Conservation (phyloP, 2,329 filamentous ascomycete species). For the Fusarium sp. region DNA sequence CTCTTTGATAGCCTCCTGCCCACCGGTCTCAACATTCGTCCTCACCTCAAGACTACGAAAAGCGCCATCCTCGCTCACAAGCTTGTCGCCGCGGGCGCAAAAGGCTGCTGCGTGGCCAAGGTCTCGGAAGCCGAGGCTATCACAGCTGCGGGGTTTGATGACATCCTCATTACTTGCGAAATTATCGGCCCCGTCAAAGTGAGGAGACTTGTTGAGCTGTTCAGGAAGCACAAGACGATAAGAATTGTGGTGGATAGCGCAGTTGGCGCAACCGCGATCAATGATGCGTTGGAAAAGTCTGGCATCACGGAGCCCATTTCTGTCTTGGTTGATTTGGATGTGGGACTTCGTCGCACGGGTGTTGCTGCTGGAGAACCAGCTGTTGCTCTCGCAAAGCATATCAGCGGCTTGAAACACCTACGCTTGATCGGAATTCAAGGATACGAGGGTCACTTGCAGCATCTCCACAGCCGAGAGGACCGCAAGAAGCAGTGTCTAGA, state of each 20-base stretch:
- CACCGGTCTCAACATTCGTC: conserved; percentile 50
- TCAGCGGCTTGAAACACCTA: conserved; percentile 8
- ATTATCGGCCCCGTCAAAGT: conserved; percentile 27
- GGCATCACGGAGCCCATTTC: conserved; percentile 9
- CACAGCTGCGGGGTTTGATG: conserved; percentile 23
- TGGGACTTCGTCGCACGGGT: conserved; percentile 27
- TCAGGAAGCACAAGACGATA: conserved; percentile 7
- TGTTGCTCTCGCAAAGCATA: conserved; percentile 12
- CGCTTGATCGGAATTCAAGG: conserved; percentile 32
- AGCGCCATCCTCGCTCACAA: conserved; percentile 22
- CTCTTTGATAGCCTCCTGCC: conserved; percentile 59
- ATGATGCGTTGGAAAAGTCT: conserved; percentile 11
- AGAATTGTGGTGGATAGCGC: conserved; percentile 28
- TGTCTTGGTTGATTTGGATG: conserved; percentile 30
- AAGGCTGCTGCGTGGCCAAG: conserved; percentile 33
- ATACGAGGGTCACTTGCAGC: conserved; percentile 34
- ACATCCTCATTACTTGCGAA: conserved; percentile 37
- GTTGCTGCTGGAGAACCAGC: neutral
- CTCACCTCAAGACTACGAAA: conserved; percentile 35
- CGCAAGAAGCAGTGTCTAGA: conserved; percentile 25
- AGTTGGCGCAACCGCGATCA: conserved; percentile 19
- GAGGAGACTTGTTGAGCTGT: conserved; percentile 23
- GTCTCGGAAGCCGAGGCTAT: conserved; percentile 34
- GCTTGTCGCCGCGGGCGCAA: conserved; percentile 30
- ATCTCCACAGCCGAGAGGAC: conserved; percentile 26